Evolutionary conservation across 768 basidiomycete species (phyloP).

Genomic region (Chiua virens): DNA sequence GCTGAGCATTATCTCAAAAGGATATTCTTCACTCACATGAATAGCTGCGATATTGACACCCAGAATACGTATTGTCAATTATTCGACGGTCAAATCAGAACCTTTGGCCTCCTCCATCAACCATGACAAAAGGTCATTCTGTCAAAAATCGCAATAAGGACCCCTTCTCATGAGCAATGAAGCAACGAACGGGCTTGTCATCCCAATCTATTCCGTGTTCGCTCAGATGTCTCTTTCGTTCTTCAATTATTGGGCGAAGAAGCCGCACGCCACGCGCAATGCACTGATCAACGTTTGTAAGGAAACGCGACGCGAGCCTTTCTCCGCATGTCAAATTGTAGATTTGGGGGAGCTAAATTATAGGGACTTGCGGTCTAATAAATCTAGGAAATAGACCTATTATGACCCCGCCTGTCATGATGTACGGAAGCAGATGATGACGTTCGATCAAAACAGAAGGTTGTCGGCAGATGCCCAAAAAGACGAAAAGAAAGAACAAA

Average conservation of each 20-base stretch:
- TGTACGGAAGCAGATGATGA: too few species aligned
- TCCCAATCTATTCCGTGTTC: background rate
- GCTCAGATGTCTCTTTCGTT: slow-evolving; percentile 11
- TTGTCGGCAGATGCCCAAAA: too few species aligned
- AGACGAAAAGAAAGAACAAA: too few species aligned
- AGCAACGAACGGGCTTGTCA: slow-evolving; percentile 3
- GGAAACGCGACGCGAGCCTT: slow-evolving; percentile 19
- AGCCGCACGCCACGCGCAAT: slow-evolving; percentile 3
- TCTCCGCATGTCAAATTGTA: background rate
- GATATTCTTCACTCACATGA: slow-evolving; percentile 13
- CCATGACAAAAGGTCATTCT: slow-evolving; percentile 38
- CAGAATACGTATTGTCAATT: slow-evolving; percentile 21
- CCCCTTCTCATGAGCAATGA: background rate
- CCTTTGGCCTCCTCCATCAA: slow-evolving; percentile 25
- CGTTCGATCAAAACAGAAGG: too few species aligned
- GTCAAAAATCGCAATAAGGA: background rate
- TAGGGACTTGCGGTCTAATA: slow-evolving; percentile 29
- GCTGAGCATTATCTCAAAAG: background rate
- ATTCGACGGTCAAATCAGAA: slow-evolving; percentile 9
- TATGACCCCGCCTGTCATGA: slow-evolving; percentile 15
- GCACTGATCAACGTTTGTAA: slow-evolving; percentile 3
- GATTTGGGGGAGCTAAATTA: too few species aligned
- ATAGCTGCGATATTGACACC: slow-evolving; percentile 18
- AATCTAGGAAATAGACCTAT: slow-evolving; percentile 33
- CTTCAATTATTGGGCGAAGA: slow-evolving; percentile 31